A percentile compares a stretch with the other conserved stretches of the same genome.
Conservation (phyloP, 164 flowering plant species). For the Stephania cephalantha region DNA sequence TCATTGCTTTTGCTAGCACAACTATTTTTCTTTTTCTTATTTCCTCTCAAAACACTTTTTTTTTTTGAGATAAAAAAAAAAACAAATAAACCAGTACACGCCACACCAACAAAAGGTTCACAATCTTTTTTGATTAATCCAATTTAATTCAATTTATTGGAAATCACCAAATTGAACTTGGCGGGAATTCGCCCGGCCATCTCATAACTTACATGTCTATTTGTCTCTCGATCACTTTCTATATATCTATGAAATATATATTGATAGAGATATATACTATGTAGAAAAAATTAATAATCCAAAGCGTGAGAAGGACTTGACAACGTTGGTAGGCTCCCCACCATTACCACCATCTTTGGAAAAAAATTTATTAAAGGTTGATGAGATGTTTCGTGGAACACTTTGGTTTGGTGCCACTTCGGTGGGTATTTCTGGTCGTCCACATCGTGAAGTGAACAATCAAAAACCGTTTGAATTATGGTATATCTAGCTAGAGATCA, state of each 20-base stretch:
- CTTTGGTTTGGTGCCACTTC: constrained; percentile 8
- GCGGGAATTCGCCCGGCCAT: neutral
- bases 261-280: neutral
- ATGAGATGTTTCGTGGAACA: constrained; percentile 11
- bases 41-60: no score
- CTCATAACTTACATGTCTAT: no score
- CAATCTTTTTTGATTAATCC: neutral
- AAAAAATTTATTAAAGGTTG: neutral
- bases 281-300: neutral
- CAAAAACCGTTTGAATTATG: constrained; percentile 1
- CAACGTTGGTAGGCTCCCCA: neutral
- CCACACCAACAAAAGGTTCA: neutral
- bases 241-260: no score
- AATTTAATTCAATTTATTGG: neutral
- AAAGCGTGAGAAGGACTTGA: neutral
- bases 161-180: neutral
- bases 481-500: neutral
- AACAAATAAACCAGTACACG: no score
- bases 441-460: neutral
- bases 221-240: no score
- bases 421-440: constrained; percentile 6
- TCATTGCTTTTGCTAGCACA: no score
- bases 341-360: neutral
- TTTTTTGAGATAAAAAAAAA: no score
- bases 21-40: no score